Base-by-base conservation (phyloP, 305 asterid genomes). In the Fraxinus latifolia region DNA sequence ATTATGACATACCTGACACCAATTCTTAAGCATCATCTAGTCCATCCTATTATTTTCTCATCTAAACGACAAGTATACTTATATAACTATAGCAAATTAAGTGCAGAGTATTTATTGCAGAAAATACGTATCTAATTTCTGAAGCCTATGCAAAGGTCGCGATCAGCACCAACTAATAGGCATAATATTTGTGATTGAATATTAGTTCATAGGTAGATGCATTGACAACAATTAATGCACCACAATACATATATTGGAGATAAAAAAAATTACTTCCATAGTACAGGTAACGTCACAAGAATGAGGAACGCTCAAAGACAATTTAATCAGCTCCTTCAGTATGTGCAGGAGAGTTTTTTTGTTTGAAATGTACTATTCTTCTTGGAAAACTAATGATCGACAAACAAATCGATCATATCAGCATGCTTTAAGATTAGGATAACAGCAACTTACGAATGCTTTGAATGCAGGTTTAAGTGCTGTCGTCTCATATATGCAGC, bases 401-500 rank as follows among this genome's bases (percentile, higher is more conserved):
- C 72, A 74, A 80, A 68, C 29, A 77, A 79, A 62, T 37, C 21
- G n/a, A 83, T 79, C 44, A 81, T 70, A 70, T 32, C 72, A 82
- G 9, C 31, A 74, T 73, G 50, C 76, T 12, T 21, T 47, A 77
- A 31, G 78, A 34, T 82, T 23, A 83, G 81, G 76, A 78, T 37
- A 33, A 58, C 75, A 86, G 87, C 82, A 87, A 90, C 98, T 91
- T 91, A 93, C 98, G 79, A 93, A 93, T 85, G 98, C 97, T 92
- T 95, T 95, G 93, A 95, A 95, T 86, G 98, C 98, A 14, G 98
- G 95, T 87, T 91, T 93, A 81, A 90, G 94, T 68, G 97, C 89
- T 77, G 98, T 81, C 98, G 92, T 95, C 90, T 95, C 98, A 83
- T 93, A 93, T 73, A 93, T 89, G 87, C 98, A 95, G 93, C 98